Base-by-base conservation (phyloP, 257 asterid genomes). In the Avicennia marina region DNA sequence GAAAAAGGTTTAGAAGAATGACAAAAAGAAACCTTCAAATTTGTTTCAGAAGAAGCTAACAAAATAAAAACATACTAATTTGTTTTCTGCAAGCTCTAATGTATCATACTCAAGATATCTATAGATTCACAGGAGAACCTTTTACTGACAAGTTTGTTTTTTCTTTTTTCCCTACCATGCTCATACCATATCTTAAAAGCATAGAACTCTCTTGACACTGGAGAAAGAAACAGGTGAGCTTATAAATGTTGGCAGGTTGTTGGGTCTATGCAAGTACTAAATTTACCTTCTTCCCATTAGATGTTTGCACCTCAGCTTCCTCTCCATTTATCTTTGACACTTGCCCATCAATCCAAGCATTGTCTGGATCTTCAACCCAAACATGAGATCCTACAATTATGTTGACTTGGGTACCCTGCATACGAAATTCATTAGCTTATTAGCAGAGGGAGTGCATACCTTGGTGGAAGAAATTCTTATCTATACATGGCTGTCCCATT, bases 331-430 rank as follows among this genome's bases (percentile, higher is more conserved):
- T 84, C 76, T 83, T 84, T 12, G 84, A 58, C 41, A 91, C 98
- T 56, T 60, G 62, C 62, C 95, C 98, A 61, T 75, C 95, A 47
- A 81, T 66, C 95, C 96, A 91, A 58, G 90, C 81, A 76, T 66
- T 46, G 2, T 77, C 78, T 41, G 83, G 82, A 60, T 91, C 98
- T 72, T 91, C 96, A 60, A 67, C 79, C 98, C 98, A 91, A 66
- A 91, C 94, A 62, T 85, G 88, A 76, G 95, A 83, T 63, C 97
- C 98, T 40, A 74, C 90, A 34, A 77, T 74, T 67, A 91, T 83
- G 72, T 88, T 85, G 44, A 81, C 82, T 62, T 83, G 94, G 71
- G 96, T 76, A 33, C 93, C 85, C 96, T 91, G 90, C 90, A 80
- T 72, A 43, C 41, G 54, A 59, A 60, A 72, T 63, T 64, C 54